Percentiles rank a stretch among this genome's conserved stretches.
Conservation (phyloP, 2,329 filamentous ascomycete genomes). For the Cyphellophora europaea region DNA sequence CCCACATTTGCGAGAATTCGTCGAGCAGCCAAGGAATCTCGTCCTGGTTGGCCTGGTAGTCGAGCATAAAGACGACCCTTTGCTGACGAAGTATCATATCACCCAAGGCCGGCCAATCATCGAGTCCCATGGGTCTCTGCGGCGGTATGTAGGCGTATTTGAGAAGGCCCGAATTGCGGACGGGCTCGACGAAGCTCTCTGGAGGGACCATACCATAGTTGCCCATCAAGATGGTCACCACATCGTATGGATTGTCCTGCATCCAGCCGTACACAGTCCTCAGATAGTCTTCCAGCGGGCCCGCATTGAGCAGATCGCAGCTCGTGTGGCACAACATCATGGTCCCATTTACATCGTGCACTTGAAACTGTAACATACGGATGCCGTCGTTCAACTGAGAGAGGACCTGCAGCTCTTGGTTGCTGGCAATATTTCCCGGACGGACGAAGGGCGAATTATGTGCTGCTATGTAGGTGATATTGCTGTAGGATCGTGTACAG, state of each 20-base stretch:
- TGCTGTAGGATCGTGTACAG: constrained; percentile 67
- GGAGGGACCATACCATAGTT: constrained; percentile 69
- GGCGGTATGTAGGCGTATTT: constrained; percentile 66
- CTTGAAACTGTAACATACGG: constrained; percentile 52
- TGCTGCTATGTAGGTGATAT: constrained; percentile 67
- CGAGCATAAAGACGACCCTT: constrained; percentile 71
- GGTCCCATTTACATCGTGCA: constrained; percentile 45
- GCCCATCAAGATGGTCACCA: constrained; percentile 76
- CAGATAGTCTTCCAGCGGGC: constrained; percentile 67
- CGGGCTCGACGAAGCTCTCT: constrained; percentile 54
- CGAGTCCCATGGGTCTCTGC: constrained; percentile 57
- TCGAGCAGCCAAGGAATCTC: constrained; percentile 76
- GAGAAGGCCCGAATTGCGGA: constrained; percentile 62
- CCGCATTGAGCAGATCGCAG: constrained; percentile 73
- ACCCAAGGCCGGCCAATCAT: constrained; percentile 76
- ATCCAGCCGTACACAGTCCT: constrained; percentile 64
- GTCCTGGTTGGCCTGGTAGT: constrained; percentile 73
- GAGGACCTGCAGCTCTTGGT: constrained; percentile 60
- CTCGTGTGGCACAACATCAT: constrained; percentile 77
- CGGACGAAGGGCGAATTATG: constrained; percentile 76
- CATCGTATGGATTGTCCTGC: constrained; percentile 67
- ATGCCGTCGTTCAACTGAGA: constrained; percentile 68
- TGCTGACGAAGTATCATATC: constrained; percentile 64
- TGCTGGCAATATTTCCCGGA: constrained; percentile 62
- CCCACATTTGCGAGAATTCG: constrained; percentile 82